Conservation (phyloP, 371 early-diverging fungal species). For the Apophysomyces trapeziformis region DNA sequence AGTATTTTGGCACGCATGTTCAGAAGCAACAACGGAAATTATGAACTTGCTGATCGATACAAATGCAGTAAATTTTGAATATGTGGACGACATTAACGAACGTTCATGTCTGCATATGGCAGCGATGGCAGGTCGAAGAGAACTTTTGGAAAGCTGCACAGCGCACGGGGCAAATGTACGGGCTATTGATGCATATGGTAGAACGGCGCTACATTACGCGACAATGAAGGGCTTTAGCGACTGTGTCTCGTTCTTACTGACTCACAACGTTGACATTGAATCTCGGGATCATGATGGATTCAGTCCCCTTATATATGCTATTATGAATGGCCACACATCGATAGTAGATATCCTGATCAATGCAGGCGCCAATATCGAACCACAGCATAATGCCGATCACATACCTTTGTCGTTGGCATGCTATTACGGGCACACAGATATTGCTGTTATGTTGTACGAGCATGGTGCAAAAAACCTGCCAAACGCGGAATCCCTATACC, state of each 20-base stretch:
- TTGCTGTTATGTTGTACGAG: slow-evolving; percentile 77
- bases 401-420: slow-evolving; percentile 87
- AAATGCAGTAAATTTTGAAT: slow-evolving; percentile 69
- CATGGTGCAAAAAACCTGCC: slow-evolving; percentile 71
- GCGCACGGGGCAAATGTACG: slow-evolving; percentile 66
- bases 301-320: slow-evolving; percentile 84
- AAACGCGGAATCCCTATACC: slow-evolving; percentile 80
- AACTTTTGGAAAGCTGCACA: slow-evolving; percentile 63
- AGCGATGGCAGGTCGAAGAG: slow-evolving; percentile 77
- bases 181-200: slow-evolving; percentile 83
- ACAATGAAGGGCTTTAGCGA: slow-evolving; percentile 87
- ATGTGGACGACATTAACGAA: slow-evolving; percentile 91
- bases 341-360: slow-evolving; percentile 77
- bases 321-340: slow-evolving; percentile 78
- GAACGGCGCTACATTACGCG: slow-evolving; percentile 90
- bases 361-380: slow-evolving; percentile 69
- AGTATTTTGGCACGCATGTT: slow-evolving; percentile 85
- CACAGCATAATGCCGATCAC: slow-evolving; percentile 59
- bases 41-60: slow-evolving; percentile 69
- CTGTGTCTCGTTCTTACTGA: slow-evolving; percentile 71
- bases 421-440: slow-evolving; percentile 87
- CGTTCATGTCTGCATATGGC: slow-evolving; percentile 90
- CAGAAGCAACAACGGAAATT: slow-evolving; percentile 62
- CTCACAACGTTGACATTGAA: slow-evolving; percentile 60
- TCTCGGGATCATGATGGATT: slow-evolving; percentile 89